Evolutionary conservation across 257 asterid genomes (phyloP).

Genomic region (Paraleonurus japonicus): DNA sequence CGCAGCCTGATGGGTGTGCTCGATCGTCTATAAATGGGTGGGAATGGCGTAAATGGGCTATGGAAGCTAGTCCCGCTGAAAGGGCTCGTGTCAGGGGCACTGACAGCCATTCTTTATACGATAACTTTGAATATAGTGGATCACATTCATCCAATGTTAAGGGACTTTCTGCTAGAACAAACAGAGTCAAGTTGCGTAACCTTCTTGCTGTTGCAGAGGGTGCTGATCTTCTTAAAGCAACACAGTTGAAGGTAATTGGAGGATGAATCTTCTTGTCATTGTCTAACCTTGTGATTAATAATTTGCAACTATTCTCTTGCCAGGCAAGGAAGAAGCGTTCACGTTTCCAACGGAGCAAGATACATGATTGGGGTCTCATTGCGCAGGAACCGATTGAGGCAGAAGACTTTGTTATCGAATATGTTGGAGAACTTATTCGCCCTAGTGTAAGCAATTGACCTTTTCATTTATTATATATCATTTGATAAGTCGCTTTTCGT

Average conservation of each 20-base stretch:
- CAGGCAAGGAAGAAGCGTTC: constrained; percentile 94
- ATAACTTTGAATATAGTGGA: constrained; percentile 43
- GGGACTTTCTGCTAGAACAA: constrained; percentile 95
- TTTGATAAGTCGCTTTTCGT: not conserved
- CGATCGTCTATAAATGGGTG: constrained; percentile 86
- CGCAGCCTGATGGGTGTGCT: constrained; percentile 90
- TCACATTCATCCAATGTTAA: constrained; percentile 57
- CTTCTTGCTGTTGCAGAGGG: constrained; percentile 99
- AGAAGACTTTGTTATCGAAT: constrained; percentile 97
- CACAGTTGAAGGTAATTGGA: constrained; percentile 82
- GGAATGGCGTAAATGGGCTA: constrained; percentile 98
- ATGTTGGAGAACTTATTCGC: constrained; percentile 98
- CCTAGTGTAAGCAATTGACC: constrained; percentile 62
- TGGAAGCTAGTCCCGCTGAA: constrained; percentile 72
- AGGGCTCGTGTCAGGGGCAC: constrained; percentile 73
- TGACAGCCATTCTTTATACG: constrained; percentile 36
- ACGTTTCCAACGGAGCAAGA: constrained; percentile 93
- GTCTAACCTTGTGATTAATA: constrained; percentile 14
- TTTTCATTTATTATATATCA: constrained; percentile 8
- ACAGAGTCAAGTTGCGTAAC: constrained; percentile 87
- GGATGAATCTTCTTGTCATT: constrained; percentile 19
- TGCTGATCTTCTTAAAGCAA: constrained; percentile 92
- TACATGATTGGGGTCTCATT: constrained; percentile 98
- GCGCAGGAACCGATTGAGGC: constrained; percentile 97
- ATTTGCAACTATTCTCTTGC: constrained; percentile 19